phyloP scores from a whole-genome alignment of 73 alveolate genomes.

The Effrenium voratum region DNA sequence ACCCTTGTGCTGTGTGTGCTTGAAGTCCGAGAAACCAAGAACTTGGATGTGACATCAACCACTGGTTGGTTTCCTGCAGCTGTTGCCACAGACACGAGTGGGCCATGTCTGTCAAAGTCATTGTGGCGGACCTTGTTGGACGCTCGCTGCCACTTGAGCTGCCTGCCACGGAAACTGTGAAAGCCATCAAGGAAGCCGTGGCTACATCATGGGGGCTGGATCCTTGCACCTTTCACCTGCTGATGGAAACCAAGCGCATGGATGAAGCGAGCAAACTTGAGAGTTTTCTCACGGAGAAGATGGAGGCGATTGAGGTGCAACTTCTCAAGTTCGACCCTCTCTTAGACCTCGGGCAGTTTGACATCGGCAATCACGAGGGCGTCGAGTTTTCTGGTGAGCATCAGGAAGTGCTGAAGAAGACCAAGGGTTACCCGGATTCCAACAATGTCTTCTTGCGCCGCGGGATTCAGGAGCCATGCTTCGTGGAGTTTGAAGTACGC shows the following conservation, averaged over 20 bases:
- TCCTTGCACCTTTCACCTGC: conserved; percentile 10
- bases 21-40: too few relatives aligned
- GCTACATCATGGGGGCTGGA: not conserved
- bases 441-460: conserved; percentile 27
- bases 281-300: not conserved
- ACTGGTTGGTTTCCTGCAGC: too few relatives aligned
- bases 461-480: not conserved
- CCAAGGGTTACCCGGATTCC: not conserved
- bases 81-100: too few relatives aligned
- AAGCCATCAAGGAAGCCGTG: not conserved
- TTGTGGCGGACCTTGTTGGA: not conserved
- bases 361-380: not conserved
- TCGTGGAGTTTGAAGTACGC: not conserved
- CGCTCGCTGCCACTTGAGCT: not conserved
- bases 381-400: not conserved
- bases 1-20: too few relatives aligned
- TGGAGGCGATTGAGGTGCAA: not conserved
- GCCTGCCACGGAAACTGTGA: not conserved
- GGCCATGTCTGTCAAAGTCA: not conserved
- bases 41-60: too few relatives aligned
- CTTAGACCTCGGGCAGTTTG: not conserved
- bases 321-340: conserved; percentile 29
- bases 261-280: not conserved
- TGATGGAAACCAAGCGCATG: not conserved
- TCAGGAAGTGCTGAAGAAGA: not conserved